A percentile compares a stretch with the other conserved stretches of the same genome.
Evolutionary conservation across 257 asterid genomes (phyloP).

Genomic region (Buddleja alternifolia): DNA sequence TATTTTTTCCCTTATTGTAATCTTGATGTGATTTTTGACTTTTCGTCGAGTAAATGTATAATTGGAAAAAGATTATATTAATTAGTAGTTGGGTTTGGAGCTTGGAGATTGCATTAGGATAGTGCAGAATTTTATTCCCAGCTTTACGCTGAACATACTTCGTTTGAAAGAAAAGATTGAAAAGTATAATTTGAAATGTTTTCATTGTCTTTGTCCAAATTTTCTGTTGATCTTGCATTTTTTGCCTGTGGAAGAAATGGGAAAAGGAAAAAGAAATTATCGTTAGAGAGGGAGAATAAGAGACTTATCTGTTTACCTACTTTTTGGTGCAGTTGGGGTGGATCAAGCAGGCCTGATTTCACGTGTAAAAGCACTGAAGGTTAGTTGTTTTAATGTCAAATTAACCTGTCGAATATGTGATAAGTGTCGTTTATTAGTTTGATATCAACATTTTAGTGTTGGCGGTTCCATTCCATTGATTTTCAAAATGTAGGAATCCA

Average conservation of each 20-base stretch:
- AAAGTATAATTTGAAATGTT: not conserved
- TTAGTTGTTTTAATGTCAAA: slow-evolving; percentile 34
- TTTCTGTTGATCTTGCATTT: not conserved
- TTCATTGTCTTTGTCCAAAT: not conserved
- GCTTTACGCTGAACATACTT: not conserved
- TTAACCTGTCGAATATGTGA: not conserved
- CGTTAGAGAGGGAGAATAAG: not conserved
- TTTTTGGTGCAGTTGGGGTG: slow-evolving; percentile 88
- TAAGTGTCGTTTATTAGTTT: not conserved
- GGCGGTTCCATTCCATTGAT: slow-evolving; percentile 35
- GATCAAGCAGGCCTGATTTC: slow-evolving; percentile 98
- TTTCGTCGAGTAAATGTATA: not conserved
- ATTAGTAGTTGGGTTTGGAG: not conserved
- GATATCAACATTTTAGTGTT: not conserved
- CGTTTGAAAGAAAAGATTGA: not conserved
- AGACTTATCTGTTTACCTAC: slow-evolving; percentile 9
- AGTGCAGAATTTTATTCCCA: not conserved
- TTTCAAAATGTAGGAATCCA: not conserved
- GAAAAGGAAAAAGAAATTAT: not conserved
- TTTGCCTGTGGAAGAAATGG: not conserved
- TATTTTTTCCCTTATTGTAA: not conserved
- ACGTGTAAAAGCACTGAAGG: slow-evolving; percentile 98
- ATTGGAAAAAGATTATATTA: not conserved
- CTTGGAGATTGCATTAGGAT: not conserved
- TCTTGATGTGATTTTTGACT: not conserved